Conservation (phyloP, 176 grass and related monocot genomes). For the Eremochloa ophiuroides region DNA sequence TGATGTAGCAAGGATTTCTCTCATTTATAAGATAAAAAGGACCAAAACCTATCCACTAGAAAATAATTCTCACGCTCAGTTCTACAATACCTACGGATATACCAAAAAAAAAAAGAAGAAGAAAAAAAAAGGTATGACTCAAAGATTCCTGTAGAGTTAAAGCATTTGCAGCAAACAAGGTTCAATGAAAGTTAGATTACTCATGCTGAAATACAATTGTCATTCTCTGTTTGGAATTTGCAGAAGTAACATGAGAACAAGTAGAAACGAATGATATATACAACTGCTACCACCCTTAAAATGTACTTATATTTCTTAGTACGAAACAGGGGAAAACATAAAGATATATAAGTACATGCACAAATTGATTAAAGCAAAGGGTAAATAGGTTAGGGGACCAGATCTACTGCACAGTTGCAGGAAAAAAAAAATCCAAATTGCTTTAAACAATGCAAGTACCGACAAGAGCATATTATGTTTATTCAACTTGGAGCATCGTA, state of each 20-base stretch:
- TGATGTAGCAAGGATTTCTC: background rate
- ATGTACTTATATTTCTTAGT: background rate
- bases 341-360: background rate
- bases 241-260: slow-evolving; percentile 1
- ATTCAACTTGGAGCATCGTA: slow-evolving; percentile 21
- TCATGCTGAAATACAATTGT: background rate
- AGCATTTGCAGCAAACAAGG: background rate
- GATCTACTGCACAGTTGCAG: slow-evolving; percentile 48
- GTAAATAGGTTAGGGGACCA: slow-evolving; percentile 27
- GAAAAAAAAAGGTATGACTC: background rate
- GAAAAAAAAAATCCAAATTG: slow-evolving; percentile 2
- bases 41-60: background rate
- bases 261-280: slow-evolving; percentile 4
- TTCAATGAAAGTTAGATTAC: background rate
- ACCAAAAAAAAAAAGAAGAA: background rate
- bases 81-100: background rate
- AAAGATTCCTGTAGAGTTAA: background rate
- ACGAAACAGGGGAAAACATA: background rate
- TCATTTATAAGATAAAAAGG: background rate
- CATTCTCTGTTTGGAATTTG: background rate
- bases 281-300: background rate
- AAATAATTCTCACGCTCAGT: background rate
- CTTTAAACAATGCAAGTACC: background rate
- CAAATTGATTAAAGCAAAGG: slow-evolving; percentile 11
- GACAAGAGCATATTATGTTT: slow-evolving; percentile 8